Evolutionary conservation across 306 rosid species (phyloP), one percentile per base, ranked within the genome.

Genomic region (Vigna angularis): DNA sequence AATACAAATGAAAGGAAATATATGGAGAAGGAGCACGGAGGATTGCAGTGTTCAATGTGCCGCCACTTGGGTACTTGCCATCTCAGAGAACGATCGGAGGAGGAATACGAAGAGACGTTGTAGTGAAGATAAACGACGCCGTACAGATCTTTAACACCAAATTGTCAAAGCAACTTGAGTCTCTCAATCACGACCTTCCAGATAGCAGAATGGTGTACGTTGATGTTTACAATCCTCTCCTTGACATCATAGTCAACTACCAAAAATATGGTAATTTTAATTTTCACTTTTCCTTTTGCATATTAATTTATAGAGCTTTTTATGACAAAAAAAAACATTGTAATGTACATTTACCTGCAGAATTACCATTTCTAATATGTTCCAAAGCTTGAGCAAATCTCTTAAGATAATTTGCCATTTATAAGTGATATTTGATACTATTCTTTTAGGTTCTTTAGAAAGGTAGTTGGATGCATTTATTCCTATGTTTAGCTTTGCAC

Each of bases 61-160:
- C 93, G 1, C 93, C 95, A n/a, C 66, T 90, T 1, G 93, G 95
- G 5, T 86, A 92, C 69, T 75, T 90, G 22, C 95, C 93, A 0
- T 88, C 85, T 7, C 95, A 88, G 66, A 88, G 95, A 82, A 90
- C 95, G 1, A 7, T 78, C 5, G 88, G 73, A 0, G 93, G 95
- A 36, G 95, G 95, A 62, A 8, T 64, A 12, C 34, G 11, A 10
- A 88, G 95, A 78, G 24, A 26, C 1, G 83, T 90, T 20, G 87
- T 82, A 1, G 82, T 79, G 18, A 67, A 83, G 0, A 50, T 79
- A 59, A 88, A 88, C 26, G 72, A 42, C 6, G 90, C 90, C 11
- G 83, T 87, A 1, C 32, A 14, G 49, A 18, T 88, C 4, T 88
- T 86, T 72, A 90, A 90, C 78, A 5, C 24, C 36, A 90, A 88